These are phyloP conservation scores for Talaromyces verruculosus DNA, from an alignment of 2,329 filamentous ascomycete genomes.

Conservation along the genomic window DNA sequence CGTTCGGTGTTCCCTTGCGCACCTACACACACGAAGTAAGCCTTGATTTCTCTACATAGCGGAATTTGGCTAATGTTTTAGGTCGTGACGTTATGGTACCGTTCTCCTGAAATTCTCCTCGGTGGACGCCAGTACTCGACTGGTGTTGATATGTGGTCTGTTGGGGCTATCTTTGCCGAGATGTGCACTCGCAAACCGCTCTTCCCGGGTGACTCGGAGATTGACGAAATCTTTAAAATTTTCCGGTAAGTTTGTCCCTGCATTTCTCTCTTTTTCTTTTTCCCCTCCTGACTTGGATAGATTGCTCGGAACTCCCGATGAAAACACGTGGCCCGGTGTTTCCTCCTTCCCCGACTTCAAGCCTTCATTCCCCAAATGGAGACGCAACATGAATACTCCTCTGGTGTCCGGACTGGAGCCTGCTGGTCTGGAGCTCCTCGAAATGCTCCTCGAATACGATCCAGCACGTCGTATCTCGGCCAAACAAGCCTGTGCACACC, in stretches of 20 bases:
- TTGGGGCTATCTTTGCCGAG: slow-evolving; percentile 91
- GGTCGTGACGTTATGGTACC: slow-evolving; percentile 93
- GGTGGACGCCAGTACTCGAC: slow-evolving; percentile 91
- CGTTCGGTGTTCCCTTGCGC: slow-evolving; percentile 84
- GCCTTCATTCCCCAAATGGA: slow-evolving; percentile 87
- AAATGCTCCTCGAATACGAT: slow-evolving; percentile 78
- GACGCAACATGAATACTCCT: slow-evolving; percentile 66
- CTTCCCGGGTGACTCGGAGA: slow-evolving; percentile 89
- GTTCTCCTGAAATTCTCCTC: slow-evolving; percentile 83
- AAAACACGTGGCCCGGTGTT: slow-evolving; percentile 82
- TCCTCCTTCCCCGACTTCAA: slow-evolving; percentile 96
- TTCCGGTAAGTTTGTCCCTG: slow-evolving; percentile 64
- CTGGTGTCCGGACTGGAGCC: slow-evolving; percentile 74
- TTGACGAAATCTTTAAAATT: slow-evolving; percentile 92
- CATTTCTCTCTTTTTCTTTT: background rate
- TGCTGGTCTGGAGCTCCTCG: slow-evolving; percentile 51
- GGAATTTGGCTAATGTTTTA: slow-evolving; percentile 30
- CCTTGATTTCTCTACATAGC: background rate
- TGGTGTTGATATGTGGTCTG: slow-evolving; percentile 94
- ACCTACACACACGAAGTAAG: slow-evolving; percentile 85
- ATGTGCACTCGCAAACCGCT: slow-evolving; percentile 94
- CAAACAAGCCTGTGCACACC: slow-evolving; percentile 80
- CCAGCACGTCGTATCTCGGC: slow-evolving; percentile 83
- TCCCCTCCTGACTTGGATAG: slow-evolving; percentile 42
- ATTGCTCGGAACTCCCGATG: slow-evolving; percentile 77